phyloP scores from a whole-genome alignment of 768 basidiomycete genomes.

The Naganishia friedmannii region DNA sequence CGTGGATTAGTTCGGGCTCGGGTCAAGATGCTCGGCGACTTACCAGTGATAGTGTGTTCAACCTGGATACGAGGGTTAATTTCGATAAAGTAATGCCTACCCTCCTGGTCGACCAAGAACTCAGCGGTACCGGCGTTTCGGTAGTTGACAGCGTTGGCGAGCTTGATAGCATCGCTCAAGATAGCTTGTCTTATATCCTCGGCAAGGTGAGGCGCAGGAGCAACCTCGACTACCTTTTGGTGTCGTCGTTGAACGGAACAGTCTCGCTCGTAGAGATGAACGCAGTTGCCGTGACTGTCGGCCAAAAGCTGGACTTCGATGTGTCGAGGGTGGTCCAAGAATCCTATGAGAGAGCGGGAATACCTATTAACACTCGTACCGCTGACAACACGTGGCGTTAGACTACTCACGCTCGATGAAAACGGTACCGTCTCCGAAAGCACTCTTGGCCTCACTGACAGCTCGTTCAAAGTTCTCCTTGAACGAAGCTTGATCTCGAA shows the following conservation, averaged over 20 bases:
- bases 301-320: conserved; percentile 96
- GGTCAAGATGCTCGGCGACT: too few species aligned
- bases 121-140: conserved; percentile 97
- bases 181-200: conserved; percentile 88
- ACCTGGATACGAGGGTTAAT: conserved; percentile 99
- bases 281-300: conserved; percentile 85
- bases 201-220: conserved; percentile 88
- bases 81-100: conserved; percentile 97
- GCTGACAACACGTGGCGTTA: conserved; percentile 59
- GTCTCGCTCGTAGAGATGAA: conserved; percentile 98
- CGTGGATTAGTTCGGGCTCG: conserved; percentile 28
- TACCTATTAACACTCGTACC: conserved; percentile 9
- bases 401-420: conserved; percentile 77
- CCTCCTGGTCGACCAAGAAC: conserved; percentile 95
- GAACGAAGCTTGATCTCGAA: conserved; percentile 89
- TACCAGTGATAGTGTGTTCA: conserved; percentile 97
- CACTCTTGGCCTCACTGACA: conserved; percentile 88
- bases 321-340: conserved; percentile 87
- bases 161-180: conserved; percentile 83
- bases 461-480: conserved; percentile 84
- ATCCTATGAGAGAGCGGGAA: conserved; percentile 34
- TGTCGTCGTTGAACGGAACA: conserved; percentile 97
- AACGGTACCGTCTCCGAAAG: conserved; percentile 97
- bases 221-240: conserved; percentile 98
- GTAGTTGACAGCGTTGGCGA: conserved; percentile 89